Evolutionary conservation across 495 filamentous ascomycete species (phyloP).

Genomic region (Aspergillus ellipticus): DNA sequence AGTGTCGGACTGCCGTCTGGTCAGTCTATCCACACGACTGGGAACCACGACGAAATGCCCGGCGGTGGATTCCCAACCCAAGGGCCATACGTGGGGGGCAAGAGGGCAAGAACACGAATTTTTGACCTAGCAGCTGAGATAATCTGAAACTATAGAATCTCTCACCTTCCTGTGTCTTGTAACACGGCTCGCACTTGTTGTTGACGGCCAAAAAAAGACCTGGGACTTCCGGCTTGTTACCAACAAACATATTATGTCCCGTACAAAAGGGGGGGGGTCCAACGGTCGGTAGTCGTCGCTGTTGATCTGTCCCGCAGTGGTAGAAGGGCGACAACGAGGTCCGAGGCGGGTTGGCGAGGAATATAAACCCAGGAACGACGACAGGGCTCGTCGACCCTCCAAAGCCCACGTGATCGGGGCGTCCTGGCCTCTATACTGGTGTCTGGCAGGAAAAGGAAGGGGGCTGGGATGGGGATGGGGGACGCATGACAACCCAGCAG

Average conservation of each 20-base stretch:
- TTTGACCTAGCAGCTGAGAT: not conserved
- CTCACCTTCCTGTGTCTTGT: not conserved
- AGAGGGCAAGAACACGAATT: not conserved
- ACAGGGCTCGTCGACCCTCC: not conserved
- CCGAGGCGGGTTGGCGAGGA: not conserved
- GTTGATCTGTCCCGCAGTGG: not conserved
- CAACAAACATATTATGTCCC: conserved; percentile 2
- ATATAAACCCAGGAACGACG: not conserved
- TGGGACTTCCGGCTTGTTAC: not conserved
- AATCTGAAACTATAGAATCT: not conserved
- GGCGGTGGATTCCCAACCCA: not conserved
- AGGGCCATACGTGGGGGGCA: not conserved
- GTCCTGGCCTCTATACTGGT: not conserved
- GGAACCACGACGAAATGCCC: not conserved
- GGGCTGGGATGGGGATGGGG: not conserved
- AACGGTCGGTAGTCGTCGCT: conserved; percentile 1
- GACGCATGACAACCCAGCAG: not conserved
- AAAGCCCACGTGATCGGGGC: not conserved
- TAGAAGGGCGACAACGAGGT: not conserved
- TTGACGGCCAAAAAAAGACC: not conserved
- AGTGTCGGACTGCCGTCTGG: not conserved
- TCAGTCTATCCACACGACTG: not conserved
- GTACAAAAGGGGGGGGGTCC: not conserved
- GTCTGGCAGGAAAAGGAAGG: not conserved
- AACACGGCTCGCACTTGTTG: not conserved